A percentile compares a stretch with the other conserved stretches of the same genome.
Evolutionary conservation across 208 protist species (phyloP).

Genomic region (Leishmania turanica): DNA sequence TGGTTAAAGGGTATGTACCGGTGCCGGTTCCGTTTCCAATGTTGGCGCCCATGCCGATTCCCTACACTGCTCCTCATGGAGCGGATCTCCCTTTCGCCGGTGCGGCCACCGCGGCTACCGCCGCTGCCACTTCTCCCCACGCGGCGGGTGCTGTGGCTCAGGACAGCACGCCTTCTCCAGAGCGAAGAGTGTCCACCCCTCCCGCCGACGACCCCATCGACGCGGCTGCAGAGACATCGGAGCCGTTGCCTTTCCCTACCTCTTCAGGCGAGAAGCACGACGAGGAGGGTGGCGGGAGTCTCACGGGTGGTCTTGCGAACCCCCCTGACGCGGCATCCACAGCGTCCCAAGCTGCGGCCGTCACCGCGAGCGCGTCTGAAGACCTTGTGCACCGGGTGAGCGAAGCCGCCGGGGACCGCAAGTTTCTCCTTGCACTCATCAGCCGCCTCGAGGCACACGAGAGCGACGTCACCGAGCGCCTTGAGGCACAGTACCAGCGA

Average conservation of each 20-base stretch:
- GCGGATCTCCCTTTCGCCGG: not conserved
- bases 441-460: slow-evolving; percentile 57
- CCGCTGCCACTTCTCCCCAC: not conserved
- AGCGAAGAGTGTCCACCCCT: not conserved
- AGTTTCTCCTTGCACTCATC: slow-evolving; percentile 49
- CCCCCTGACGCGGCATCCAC: not conserved
- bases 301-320: slow-evolving; percentile 3
- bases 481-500: slow-evolving; percentile 60
- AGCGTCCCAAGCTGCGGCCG: not conserved
- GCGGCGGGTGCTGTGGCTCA: not conserved
- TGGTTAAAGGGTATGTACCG: slow-evolving; percentile 11
- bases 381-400: slow-evolving; percentile 15
- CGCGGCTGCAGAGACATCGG: not conserved
- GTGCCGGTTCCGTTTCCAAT: slow-evolving; percentile 25
- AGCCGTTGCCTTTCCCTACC: not conserved
- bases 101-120: not conserved
- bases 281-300: not conserved
- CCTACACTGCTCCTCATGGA: not conserved
- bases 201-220: not conserved
- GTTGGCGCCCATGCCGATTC: slow-evolving; percentile 17
- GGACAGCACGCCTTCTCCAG: not conserved
- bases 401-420: slow-evolving; percentile 33
- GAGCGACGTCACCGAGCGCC: slow-evolving; percentile 45
- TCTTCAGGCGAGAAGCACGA: not conserved
- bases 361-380: not conserved